These are phyloP conservation scores for Epichloe uncinata DNA, from an alignment of 2,329 filamentous ascomycete genomes.

Conservation along the genomic window DNA sequence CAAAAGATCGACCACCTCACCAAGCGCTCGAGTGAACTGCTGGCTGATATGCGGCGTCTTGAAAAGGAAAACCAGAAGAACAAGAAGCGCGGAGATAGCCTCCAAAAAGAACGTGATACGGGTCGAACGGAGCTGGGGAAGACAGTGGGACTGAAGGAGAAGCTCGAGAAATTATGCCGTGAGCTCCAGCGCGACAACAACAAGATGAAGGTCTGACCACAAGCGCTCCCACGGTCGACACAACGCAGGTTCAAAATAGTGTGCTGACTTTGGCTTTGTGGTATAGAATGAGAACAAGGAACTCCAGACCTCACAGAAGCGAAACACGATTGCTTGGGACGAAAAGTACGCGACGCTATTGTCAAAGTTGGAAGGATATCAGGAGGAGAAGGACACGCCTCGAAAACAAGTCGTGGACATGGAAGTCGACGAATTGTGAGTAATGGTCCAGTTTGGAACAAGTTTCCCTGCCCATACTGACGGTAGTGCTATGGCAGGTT, in stretches of 20 bases:
- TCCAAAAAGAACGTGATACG: slow-evolving; percentile 95
- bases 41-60: slow-evolving; percentile 89
- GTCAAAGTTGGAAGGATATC: slow-evolving; percentile 74
- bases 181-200: slow-evolving; percentile 97
- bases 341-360: slow-evolving; percentile 70
- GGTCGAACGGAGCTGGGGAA: slow-evolving; percentile 80
- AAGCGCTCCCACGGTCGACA: not conserved
- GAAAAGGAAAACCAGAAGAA: slow-evolving; percentile 92
- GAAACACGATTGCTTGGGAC: slow-evolving; percentile 71
- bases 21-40: slow-evolving; percentile 79
- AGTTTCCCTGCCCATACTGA: slow-evolving; percentile 4
- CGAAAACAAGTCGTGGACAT: slow-evolving; percentile 71
- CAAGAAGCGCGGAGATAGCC: slow-evolving; percentile 83
- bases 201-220: slow-evolving; percentile 68
- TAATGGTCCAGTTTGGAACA: slow-evolving; percentile 6
- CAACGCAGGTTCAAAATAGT: not conserved
- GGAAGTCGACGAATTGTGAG: slow-evolving; percentile 80
- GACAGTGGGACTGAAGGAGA: slow-evolving; percentile 83
- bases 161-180: slow-evolving; percentile 88
- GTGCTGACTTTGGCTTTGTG: slow-evolving; percentile 12
- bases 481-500: slow-evolving; percentile 37
- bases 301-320: slow-evolving; percentile 72
- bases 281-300: slow-evolving; percentile 80
- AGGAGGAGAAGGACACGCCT: slow-evolving; percentile 74
- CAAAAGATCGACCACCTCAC: slow-evolving; percentile 84